Evolutionary conservation across 371 early-diverging fungal species (phyloP).

Genomic region (Cokeromyces recurvatus): DNA sequence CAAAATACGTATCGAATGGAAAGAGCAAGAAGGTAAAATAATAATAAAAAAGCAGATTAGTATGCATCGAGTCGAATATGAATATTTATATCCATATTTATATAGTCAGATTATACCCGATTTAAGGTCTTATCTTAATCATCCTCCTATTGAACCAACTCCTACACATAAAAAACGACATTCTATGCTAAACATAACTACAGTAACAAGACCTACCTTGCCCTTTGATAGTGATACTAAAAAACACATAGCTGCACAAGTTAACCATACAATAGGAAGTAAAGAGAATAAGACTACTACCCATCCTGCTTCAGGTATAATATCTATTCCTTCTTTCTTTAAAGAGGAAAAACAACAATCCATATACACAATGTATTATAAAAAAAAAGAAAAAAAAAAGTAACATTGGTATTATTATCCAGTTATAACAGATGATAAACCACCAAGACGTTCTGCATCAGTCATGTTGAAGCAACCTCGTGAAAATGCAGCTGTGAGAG

Average conservation of each 20-base stretch:
- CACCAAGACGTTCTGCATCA: slow-evolving; percentile 4
- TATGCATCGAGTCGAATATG: background rate
- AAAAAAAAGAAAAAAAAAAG: too few relatives aligned
- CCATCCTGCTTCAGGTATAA: too few relatives aligned
- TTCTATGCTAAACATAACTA: background rate
- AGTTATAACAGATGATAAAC: too few relatives aligned
- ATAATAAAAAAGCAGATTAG: too few relatives aligned
- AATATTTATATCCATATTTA: background rate
- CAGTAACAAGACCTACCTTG: background rate
- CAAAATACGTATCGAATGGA: slow-evolving; percentile 2
- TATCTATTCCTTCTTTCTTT: too few relatives aligned
- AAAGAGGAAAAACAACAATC: too few relatives aligned
- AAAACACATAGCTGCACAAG: too few relatives aligned
- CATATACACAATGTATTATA: too few relatives aligned
- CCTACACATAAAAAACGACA: slow-evolving; percentile 1
- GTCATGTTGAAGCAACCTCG: slow-evolving; percentile 19
- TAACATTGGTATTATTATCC: too few relatives aligned
- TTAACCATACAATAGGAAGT: background rate
- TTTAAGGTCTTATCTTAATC: slow-evolving; percentile 8
- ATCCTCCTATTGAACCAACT: background rate
- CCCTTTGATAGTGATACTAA: background rate
- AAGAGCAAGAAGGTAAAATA: slow-evolving; percentile 14
- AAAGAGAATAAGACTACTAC: too few relatives aligned
- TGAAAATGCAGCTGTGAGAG: slow-evolving; percentile 37
- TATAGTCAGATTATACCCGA: slow-evolving; percentile 21